phyloP scores from a whole-genome alignment of 257 asterid species.

The Galeopsis tetrahit region DNA sequence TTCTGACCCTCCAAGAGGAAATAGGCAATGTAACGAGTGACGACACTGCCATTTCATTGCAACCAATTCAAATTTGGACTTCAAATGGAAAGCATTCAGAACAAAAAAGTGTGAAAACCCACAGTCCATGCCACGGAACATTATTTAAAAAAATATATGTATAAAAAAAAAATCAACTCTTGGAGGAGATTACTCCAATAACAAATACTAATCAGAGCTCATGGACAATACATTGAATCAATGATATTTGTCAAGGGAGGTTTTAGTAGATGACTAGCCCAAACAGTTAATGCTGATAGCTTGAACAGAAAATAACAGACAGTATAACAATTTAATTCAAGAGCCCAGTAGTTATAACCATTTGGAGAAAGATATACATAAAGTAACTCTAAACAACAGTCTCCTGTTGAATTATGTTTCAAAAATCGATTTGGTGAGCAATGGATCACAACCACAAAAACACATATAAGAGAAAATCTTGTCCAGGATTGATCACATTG shows the following conservation, averaged over 20 bases:
- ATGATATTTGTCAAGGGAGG: neutral
- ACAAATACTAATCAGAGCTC: neutral
- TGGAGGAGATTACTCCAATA: neutral
- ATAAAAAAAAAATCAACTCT: neutral
- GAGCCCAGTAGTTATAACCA: neutral
- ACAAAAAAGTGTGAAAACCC: neutral
- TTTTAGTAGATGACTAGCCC: neutral
- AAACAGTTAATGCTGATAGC: neutral
- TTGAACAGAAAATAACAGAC: neutral
- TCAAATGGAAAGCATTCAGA: neutral
- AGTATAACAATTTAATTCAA: neutral
- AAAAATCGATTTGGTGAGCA: neutral
- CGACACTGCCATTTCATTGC: neutral
- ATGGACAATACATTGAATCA: neutral
- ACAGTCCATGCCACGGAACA: neutral
- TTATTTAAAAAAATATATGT: neutral
- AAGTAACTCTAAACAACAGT: neutral
- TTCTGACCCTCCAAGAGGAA: neutral
- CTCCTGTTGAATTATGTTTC: neutral
- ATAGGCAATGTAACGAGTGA: neutral
- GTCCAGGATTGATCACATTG: conserved; percentile 12
- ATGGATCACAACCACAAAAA: neutral
- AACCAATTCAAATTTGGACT: neutral
- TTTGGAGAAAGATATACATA: conserved; percentile 11
- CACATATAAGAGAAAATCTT: neutral